Evolutionary conservation across 164 flowering plant species (phyloP).

Genomic region (Houttuynia cordata): DNA sequence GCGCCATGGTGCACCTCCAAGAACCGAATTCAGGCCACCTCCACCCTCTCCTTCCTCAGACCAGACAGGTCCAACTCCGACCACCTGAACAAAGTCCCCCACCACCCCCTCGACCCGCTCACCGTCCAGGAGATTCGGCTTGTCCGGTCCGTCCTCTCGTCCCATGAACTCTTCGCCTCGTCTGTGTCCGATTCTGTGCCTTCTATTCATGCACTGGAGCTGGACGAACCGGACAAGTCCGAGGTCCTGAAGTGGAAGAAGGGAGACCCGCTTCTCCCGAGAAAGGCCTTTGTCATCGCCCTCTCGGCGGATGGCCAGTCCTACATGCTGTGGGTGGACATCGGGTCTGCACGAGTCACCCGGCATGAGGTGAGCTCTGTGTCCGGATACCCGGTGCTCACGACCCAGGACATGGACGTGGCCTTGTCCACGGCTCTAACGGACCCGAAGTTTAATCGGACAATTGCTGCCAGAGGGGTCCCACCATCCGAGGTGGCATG

Average conservation of each 20-base stretch:
- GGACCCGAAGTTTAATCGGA: conserved; percentile 18
- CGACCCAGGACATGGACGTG: conserved; percentile 18
- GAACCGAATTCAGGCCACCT: conserved; percentile 25
- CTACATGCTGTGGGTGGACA: conserved; percentile 35
- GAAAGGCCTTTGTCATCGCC: conserved; percentile 49
- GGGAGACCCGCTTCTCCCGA: conserved; percentile 41
- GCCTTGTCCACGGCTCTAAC: conserved; percentile 14
- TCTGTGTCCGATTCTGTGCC: conserved; percentile 6
- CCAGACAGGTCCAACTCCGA: conserved; percentile 1
- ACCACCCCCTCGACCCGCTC: conserved; percentile 91
- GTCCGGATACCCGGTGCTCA: conserved; percentile 33
- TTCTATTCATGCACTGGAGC: conserved; percentile 28
- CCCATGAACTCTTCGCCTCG: conserved; percentile 30
- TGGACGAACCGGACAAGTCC: conserved; percentile 54
- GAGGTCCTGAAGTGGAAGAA: conserved; percentile 38
- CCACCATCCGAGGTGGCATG: conserved; percentile 20
- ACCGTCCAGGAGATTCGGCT: conserved; percentile 56
- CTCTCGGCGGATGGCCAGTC: conserved; percentile 19
- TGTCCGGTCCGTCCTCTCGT: conserved; percentile 35
- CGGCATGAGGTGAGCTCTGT: conserved; percentile 6
- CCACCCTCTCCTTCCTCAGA: conserved; percentile 6
- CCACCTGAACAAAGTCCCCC: conserved; percentile 53
- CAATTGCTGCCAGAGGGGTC: conserved; percentile 25
- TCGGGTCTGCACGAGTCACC: conserved; percentile 17
- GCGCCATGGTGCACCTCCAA: conserved; percentile 49